Evolutionary conservation across 768 basidiomycete species (phyloP).

Genomic region (Thelephora ganbajun): DNA sequence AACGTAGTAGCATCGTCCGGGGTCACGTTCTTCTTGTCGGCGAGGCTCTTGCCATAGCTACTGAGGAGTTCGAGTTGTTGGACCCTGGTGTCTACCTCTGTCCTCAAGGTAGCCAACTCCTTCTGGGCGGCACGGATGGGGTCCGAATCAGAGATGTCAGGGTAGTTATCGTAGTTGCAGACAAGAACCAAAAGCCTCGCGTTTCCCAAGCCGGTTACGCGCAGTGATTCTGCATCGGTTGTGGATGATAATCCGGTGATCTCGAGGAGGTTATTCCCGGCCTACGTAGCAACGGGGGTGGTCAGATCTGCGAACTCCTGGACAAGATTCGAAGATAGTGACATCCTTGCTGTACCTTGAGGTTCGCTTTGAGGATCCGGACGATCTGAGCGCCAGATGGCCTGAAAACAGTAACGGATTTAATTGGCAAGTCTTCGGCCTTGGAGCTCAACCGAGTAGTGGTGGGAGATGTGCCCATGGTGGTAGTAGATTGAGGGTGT

Average conservation of each 20-base stretch:
- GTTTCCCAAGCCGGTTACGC: constrained; percentile 31
- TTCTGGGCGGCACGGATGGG: constrained; percentile 10
- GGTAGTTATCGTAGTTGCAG: constrained; percentile 23
- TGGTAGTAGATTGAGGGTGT: neutral
- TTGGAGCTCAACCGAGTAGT: neutral
- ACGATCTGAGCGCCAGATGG: constrained; percentile 42
- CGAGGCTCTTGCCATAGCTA: too few relatives aligned
- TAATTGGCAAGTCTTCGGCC: constrained; percentile 31
- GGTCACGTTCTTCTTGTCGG: too few relatives aligned
- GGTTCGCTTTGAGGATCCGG: constrained; percentile 30
- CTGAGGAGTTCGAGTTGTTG: too few relatives aligned
- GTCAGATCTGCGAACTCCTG: neutral
- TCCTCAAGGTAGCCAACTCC: too few relatives aligned
- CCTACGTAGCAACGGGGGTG: constrained; percentile 17
- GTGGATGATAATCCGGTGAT: constrained; percentile 29
- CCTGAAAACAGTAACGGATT: constrained; percentile 44
- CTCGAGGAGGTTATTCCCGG: constrained; percentile 37
- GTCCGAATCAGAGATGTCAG: too few relatives aligned
- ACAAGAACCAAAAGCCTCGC: constrained; percentile 42
- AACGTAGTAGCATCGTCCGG: constrained; percentile 24
- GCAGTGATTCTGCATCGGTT: constrained; percentile 37
- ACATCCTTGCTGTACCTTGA: constrained; percentile 27
- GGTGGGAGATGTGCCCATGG: neutral
- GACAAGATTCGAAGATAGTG: neutral
- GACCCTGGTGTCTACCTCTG: too few relatives aligned